phyloP scores from a whole-genome alignment of 2,329 filamentous ascomycete genomes.

The Macrophomina pseudophaseolina region DNA sequence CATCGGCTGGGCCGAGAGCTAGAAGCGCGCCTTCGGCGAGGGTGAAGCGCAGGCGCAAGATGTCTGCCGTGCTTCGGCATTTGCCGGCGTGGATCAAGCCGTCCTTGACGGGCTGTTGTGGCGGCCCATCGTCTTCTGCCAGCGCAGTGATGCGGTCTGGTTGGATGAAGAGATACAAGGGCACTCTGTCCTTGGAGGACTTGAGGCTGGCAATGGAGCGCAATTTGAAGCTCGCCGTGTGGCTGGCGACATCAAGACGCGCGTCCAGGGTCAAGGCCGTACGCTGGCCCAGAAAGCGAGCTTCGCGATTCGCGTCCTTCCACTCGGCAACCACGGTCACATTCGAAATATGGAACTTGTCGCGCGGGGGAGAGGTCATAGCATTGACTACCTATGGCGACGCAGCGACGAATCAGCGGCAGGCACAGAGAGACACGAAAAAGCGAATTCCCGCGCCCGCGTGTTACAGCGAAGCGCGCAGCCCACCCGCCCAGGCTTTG shows the following conservation, averaged over 20 bases:
- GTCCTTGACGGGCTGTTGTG: not conserved
- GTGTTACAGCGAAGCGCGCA: not conserved
- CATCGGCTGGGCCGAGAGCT: not conserved
- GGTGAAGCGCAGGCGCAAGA: not conserved
- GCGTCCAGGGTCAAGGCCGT: not conserved
- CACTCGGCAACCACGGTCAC: constrained; percentile 1
- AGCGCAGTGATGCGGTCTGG: not conserved
- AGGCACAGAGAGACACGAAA: not conserved
- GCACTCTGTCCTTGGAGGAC: not conserved
- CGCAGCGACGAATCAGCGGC: not conserved
- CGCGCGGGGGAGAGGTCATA: not conserved
- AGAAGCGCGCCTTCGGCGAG: not conserved
- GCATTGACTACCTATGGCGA: not conserved
- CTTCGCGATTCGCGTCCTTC: not conserved
- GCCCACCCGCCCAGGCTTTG: constrained; percentile 18
- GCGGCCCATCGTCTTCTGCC: not conserved
- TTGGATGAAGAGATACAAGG: not conserved
- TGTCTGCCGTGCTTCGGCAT: not conserved
- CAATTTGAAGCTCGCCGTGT: not conserved
- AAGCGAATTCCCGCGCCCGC: not conserved
- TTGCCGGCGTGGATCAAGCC: constrained; percentile 9
- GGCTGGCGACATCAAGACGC: not conserved
- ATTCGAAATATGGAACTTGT: not conserved
- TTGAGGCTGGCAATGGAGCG: not conserved
- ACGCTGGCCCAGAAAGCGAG: not conserved